Evolutionary conservation across 371 early-diverging fungal genomes (phyloP).

Genomic region (Apophysomyces variabilis): DNA sequence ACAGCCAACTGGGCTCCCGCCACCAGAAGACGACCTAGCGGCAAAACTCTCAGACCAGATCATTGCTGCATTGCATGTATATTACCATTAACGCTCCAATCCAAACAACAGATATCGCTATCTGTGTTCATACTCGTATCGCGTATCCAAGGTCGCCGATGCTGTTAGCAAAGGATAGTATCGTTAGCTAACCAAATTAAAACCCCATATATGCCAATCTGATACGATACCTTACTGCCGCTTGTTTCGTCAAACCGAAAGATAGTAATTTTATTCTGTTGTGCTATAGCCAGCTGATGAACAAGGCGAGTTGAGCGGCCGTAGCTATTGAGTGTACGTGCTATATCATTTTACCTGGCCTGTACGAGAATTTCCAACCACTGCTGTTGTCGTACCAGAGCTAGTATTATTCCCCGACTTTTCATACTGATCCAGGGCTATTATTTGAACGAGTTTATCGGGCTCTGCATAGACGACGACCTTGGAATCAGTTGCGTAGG

Average conservation of each 20-base stretch:
- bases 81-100: conserved; percentile 52
- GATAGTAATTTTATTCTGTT: conserved; percentile 13
- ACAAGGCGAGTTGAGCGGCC: not conserved
- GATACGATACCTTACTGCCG: conserved; percentile 11
- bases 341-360: conserved; percentile 34
- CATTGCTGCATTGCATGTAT: not conserved
- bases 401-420: not conserved
- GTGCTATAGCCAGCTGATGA: conserved; percentile 47
- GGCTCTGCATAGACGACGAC: conserved; percentile 54
- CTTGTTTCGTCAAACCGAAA: conserved; percentile 9
- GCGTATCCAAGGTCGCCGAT: conserved; percentile 22
- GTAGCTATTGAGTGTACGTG: no score
- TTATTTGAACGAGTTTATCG: conserved; percentile 45
- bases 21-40: conserved; percentile 36
- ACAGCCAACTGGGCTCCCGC: conserved; percentile 40
- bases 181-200: not conserved
- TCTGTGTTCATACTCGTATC: conserved; percentile 23
- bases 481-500: conserved; percentile 54
- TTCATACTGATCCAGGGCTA: conserved; percentile 20
- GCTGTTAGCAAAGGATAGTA: not conserved
- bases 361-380: conserved; percentile 36
- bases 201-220: not conserved
- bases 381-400: conserved; percentile 30
- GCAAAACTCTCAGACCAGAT: not conserved
- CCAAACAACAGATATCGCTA: conserved; percentile 31